Conservation (phyloP, 2,329 filamentous ascomycete species). For the Colletotrichum spinosum region DNA sequence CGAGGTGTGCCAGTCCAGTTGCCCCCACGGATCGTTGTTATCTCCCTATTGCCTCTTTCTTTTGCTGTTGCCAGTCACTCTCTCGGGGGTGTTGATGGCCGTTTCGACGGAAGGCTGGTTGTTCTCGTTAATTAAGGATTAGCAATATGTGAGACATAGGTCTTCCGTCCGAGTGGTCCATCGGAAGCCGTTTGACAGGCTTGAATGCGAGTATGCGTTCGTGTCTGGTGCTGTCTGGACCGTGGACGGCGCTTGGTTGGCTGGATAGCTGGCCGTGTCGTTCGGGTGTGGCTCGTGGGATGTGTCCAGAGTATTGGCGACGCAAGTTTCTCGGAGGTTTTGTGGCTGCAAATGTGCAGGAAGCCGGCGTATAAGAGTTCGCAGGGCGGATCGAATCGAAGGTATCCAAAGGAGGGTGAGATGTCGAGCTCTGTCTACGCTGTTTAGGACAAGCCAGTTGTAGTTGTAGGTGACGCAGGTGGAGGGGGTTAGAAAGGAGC, state of each 20-base stretch:
- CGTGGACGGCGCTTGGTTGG: conserved; percentile 12
- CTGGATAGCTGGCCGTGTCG: conserved; percentile 2
- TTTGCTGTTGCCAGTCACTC: conserved; percentile 1
- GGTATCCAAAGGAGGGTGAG: conserved; percentile 25
- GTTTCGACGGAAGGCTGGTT: conserved; percentile 8
- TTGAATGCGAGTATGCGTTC: conserved; percentile 10
- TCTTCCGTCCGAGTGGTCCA: conserved; percentile 18
- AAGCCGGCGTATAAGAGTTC: conserved; percentile 20
- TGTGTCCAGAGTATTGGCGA: conserved; percentile 6
- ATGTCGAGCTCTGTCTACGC: conserved; percentile 24
- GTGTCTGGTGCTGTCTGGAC: conserved; percentile 7
- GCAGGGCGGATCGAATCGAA: conserved; percentile 28
- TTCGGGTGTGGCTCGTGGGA: conserved; percentile 7
- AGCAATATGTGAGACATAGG: conserved; percentile 20
- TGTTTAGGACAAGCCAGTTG: neutral
- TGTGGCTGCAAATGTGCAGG: conserved; percentile 16
- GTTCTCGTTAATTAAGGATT: conserved; percentile 31
- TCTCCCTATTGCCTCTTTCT: conserved; percentile 2
- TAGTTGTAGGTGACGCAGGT: neutral
- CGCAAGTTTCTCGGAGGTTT: conserved; percentile 8
- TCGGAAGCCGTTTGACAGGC: conserved; percentile 16
- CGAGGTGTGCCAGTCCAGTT: conserved; percentile 17
- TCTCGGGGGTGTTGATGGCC: neutral
- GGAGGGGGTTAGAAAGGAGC: neutral
- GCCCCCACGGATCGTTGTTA: neutral